phyloP scores from a whole-genome alignment of 352 stramenopile genomes.

The Phytophthora pini region DNA sequence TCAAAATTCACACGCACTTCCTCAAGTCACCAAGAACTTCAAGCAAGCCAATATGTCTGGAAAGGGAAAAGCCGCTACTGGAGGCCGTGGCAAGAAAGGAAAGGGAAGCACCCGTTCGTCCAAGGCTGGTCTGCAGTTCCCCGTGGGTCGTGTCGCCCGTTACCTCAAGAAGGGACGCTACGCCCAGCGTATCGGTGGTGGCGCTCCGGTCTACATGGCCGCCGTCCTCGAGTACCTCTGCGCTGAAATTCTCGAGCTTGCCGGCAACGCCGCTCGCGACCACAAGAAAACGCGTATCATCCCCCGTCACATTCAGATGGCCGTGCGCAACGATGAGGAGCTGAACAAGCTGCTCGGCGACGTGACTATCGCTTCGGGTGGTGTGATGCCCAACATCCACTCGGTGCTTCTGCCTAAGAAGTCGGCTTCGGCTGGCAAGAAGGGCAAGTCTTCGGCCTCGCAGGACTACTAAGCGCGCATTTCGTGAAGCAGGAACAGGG shows the following conservation, averaged over 20 bases:
- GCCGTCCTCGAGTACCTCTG: slow-evolving; percentile 95
- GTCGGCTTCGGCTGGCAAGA: slow-evolving; percentile 54
- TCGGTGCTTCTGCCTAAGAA: slow-evolving; percentile 92
- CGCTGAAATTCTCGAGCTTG: slow-evolving; percentile 95
- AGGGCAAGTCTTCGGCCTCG: slow-evolving; percentile 58
- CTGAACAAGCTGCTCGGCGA: slow-evolving; percentile 95
- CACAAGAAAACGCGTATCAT: slow-evolving; percentile 98
- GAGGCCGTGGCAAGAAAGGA: slow-evolving; percentile 76
- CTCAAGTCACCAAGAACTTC: slow-evolving; percentile 34
- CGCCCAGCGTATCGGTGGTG: slow-evolving; percentile 90
- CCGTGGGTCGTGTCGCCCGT: slow-evolving; percentile 94
- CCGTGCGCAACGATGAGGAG: slow-evolving; percentile 94
- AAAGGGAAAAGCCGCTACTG: slow-evolving; percentile 79
- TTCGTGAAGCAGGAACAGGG: slow-evolving; percentile 7
- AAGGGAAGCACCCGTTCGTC: slow-evolving; percentile 73
- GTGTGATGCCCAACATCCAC: slow-evolving; percentile 98
- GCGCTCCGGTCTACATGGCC: slow-evolving; percentile 95
- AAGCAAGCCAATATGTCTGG: slow-evolving; percentile 62
- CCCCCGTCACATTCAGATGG: slow-evolving; percentile 96
- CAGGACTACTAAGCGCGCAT: slow-evolving; percentile 66
- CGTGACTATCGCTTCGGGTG: slow-evolving; percentile 96
- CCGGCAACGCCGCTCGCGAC: slow-evolving; percentile 94
- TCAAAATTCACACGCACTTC: slow-evolving; percentile 38
- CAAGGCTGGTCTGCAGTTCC: slow-evolving; percentile 96
- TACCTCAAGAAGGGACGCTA: slow-evolving; percentile 95